Evolutionary conservation across 257 asterid species (phyloP), one percentile per base, ranked within the genome.

Genomic region (Cordia subcordata): DNA sequence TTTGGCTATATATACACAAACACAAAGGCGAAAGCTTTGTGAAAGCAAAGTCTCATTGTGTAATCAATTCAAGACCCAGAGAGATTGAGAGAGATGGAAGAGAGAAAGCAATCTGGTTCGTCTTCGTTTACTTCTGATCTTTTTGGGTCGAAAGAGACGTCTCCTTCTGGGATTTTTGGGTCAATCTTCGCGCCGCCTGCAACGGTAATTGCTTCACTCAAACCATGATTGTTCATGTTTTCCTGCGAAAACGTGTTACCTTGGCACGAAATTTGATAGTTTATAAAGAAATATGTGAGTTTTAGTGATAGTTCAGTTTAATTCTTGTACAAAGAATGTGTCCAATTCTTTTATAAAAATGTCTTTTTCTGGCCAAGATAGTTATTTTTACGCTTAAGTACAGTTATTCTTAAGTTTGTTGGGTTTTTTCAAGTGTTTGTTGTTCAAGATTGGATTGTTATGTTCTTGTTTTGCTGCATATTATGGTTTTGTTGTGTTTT

Each of bases 51-150:
- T 49, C 22, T 49, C 19, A n/a, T 4, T 35, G 49, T 62, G 58
- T 68, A 21, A n/a, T n/a, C 61, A 40, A 49, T 51, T 63, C 65
- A 58, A 53, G 56, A 49, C 35, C 10, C 22, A 52, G 37, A 57
- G 42, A 67, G 67, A 37, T 0, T 55, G 55, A 62, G 60, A 62
- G 47, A 46, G 55, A 86, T 86, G 96, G 97, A 80, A 63, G 88
- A 84, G 53, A 75, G 67, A 60, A 87, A 82, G 64, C 73, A 78
- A 75, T 66, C 88, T 4, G 81, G 81, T 27, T 83, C 94, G 39
- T 85, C 95, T 67, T 82, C 98, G 42, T 80, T 90, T 46, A 76
- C 94, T 68, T 58, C 95, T 87, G 96, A 87, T 72, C 96, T 87
- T 73, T 90, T 90, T 52, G 98, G 96, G 66, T 85, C 82, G 0